Percentiles rank a stretch among this genome's conserved stretches.
These are phyloP conservation scores for Sphaerosporella brunnea DNA, from an alignment of 495 filamentous ascomycete species.

Conservation along the genomic window DNA sequence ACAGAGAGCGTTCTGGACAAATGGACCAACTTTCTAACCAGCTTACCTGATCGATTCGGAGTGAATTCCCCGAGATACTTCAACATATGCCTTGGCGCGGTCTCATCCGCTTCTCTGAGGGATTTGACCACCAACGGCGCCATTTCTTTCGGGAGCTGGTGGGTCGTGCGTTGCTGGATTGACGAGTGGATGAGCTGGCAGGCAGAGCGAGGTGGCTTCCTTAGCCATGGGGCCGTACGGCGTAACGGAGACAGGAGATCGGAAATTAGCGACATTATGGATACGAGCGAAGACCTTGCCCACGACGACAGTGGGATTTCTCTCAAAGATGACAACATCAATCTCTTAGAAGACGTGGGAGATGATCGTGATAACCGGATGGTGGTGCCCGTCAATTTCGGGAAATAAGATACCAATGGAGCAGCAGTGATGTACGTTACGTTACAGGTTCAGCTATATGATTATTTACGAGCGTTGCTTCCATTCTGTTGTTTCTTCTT, in stretches of 20 bases:
- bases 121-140: conserved; percentile 69
- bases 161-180: conserved; percentile 93
- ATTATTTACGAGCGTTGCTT: no score
- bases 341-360: conserved; percentile 22
- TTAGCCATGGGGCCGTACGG: conserved; percentile 36
- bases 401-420: conserved; percentile 14
- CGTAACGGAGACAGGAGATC: conserved; percentile 20
- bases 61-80: conserved; percentile 47
- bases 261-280: conserved; percentile 26
- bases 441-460: not conserved
- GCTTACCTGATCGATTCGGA: conserved; percentile 57
- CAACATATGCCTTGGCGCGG: conserved; percentile 47
- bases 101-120: conserved; percentile 51
- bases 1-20: conserved; percentile 57
- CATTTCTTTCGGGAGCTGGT: conserved; percentile 84
- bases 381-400: conserved; percentile 30
- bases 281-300: conserved; percentile 24
- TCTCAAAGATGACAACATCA: conserved; percentile 19
- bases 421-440: not conserved
- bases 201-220: conserved; percentile 81
- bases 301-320: conserved; percentile 30
- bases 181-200: conserved; percentile 90
- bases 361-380: conserved; percentile 30
- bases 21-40: conserved; percentile 66
- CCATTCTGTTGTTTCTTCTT: no score